phyloP scores from a whole-genome alignment of 257 asterid genomes.

The Ophiorrhiza pumila region DNA sequence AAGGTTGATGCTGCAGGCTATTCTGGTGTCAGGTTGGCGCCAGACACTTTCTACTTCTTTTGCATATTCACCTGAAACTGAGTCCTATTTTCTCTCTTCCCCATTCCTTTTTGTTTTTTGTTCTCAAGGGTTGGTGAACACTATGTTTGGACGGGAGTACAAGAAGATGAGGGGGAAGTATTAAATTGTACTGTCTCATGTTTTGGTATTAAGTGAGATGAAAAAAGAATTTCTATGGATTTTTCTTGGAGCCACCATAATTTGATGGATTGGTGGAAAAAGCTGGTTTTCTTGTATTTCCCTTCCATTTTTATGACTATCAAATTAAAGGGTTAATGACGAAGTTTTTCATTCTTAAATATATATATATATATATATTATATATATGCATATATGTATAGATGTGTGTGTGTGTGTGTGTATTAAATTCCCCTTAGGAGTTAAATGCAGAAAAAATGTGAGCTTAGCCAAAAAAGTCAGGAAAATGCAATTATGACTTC shows the following conservation, averaged over 20 bases:
- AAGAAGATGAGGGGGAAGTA: background rate
- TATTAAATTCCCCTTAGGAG: background rate
- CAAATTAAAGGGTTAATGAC: background rate
- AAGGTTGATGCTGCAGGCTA: conserved; percentile 48
- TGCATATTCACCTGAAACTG: background rate
- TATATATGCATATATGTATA: too few relatives aligned
- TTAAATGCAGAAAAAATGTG: background rate
- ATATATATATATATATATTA: too few relatives aligned
- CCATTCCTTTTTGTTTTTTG: too few relatives aligned
- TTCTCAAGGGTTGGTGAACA: background rate
- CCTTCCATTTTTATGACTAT: background rate
- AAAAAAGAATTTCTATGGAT: background rate
- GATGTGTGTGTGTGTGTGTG: too few relatives aligned
- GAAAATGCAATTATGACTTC: too few relatives aligned
- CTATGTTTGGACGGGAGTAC: background rate
- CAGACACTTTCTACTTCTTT: background rate
- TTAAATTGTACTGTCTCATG: background rate
- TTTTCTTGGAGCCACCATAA: background rate
- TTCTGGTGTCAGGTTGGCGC: conserved; percentile 52
- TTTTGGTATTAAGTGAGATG: background rate
- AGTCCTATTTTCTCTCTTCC: background rate
- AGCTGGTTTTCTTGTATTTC: background rate
- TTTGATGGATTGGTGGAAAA: background rate
- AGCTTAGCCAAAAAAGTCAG: background rate
- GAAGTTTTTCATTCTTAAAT: background rate